Percentiles rank a stretch among this genome's conserved stretches.
Evolutionary conservation across 177 flowering plant species (phyloP).

Genomic region (Telopea speciosissima): DNA sequence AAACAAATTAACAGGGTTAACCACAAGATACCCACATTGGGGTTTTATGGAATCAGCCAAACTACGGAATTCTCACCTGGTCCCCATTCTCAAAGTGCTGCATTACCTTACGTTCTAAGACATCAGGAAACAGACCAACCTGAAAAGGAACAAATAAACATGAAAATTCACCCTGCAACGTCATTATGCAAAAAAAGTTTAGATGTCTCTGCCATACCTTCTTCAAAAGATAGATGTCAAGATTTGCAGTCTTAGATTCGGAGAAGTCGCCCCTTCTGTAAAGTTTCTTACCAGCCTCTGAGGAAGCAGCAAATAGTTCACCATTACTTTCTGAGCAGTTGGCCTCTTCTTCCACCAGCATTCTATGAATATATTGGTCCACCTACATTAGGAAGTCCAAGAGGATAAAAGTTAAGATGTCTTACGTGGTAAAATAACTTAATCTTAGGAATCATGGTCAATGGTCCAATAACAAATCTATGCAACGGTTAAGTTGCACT

Average conservation of each 20-base stretch:
- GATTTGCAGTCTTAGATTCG: constrained; percentile 44
- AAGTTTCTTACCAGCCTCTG: constrained; percentile 55
- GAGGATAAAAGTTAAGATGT: neutral
- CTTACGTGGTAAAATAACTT: neutral
- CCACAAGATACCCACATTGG: constrained; percentile 1
- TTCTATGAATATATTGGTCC: constrained; percentile 68
- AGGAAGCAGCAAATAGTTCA: constrained; percentile 57
- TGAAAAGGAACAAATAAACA: constrained; percentile 24
- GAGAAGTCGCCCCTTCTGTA: constrained; percentile 69
- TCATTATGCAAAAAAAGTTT: constrained; percentile 9
- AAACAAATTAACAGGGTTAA: constrained; percentile 9
- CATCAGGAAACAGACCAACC: constrained; percentile 95
- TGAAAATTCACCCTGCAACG: neutral
- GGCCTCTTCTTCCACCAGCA: constrained; percentile 82
- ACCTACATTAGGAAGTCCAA: constrained; percentile 37
- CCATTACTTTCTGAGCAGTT: constrained; percentile 20
- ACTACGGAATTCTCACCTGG: constrained; percentile 44
- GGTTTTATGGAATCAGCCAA: constrained; percentile 1
- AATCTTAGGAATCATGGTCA: constrained; percentile 1
- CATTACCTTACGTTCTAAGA: constrained; percentile 65
- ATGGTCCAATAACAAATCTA: constrained; percentile 2
- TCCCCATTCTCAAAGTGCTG: constrained; percentile 80
- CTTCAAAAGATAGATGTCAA: constrained; percentile 69
- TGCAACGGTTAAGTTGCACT: no score
- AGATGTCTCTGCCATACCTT: constrained; percentile 40